Conservation (phyloP, 2,329 filamentous ascomycete species). For the Seiridium unicorne region DNA sequence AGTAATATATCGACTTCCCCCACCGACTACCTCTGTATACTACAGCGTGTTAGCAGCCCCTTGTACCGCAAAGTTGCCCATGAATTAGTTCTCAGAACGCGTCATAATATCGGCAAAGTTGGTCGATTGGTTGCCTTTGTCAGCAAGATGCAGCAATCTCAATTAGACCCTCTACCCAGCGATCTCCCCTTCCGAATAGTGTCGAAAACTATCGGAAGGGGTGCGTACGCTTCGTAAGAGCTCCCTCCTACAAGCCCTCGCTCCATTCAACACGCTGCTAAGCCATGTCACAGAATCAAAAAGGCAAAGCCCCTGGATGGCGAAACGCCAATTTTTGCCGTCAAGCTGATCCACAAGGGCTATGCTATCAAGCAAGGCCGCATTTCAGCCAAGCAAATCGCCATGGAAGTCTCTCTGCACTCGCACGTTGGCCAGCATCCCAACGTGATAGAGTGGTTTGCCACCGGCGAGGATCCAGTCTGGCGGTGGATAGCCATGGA, state of each 20-base stretch:
- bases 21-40: no score
- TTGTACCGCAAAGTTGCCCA: background rate
- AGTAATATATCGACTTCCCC: no score
- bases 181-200: conserved; percentile 92
- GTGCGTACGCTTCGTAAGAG: conserved; percentile 91
- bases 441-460: conserved; percentile 92
- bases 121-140: background rate
- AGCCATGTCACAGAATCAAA: conserved; percentile 65
- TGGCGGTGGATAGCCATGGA: conserved; percentile 99
- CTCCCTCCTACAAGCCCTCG: background rate
- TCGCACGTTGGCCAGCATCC: conserved; percentile 83
- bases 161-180: conserved; percentile 79
- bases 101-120: background rate
- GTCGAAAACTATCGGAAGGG: conserved; percentile 93
- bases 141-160: conserved; percentile 66
- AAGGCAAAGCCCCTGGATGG: conserved; percentile 78
- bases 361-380: conserved; percentile 89
- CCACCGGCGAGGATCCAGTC: conserved; percentile 76
- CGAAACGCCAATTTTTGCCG: conserved; percentile 79
- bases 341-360: conserved; percentile 98
- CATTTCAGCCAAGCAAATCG: conserved; percentile 83
- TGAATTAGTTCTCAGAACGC: background rate
- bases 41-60: no score
- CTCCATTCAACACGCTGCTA: conserved; percentile 9
- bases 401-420: conserved; percentile 89